Percentiles rank a stretch among this genome's conserved stretches.
These are phyloP conservation scores for Singerocomus inundabilis DNA, from an alignment of 1,284 basidiomycete species.

Conservation along the genomic window DNA sequence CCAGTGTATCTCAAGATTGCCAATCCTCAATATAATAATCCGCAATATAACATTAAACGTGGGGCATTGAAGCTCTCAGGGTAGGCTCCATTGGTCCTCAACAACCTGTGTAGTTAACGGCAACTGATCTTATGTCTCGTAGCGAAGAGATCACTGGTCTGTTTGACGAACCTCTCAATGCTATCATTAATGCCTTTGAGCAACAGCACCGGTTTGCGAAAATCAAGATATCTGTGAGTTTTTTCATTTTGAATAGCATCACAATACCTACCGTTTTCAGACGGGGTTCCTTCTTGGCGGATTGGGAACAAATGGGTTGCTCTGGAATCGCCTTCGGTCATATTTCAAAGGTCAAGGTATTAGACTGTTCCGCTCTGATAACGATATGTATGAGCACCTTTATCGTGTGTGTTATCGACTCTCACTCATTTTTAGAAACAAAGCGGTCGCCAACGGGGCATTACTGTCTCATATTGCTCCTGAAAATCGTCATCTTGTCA, in stretches of 20 bases:
- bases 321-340: constrained; percentile 1
- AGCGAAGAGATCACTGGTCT: background rate
- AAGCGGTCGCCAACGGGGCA: background rate
- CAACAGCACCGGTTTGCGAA: background rate
- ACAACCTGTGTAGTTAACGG: too few species aligned
- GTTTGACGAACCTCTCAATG: background rate
- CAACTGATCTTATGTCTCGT: background rate
- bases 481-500: background rate
- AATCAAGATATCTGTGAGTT: background rate
- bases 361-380: background rate
- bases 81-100: background rate
- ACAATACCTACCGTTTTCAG: background rate
- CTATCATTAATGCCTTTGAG: constrained; percentile 3
- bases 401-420: background rate
- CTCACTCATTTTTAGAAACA: background rate
- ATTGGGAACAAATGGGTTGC: background rate
- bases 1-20: constrained; percentile 1
- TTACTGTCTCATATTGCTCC: background rate
- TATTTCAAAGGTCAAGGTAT: background rate
- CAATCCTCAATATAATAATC: background rate
- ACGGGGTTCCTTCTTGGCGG: constrained; percentile 2
- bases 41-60: background rate
- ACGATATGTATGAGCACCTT: background rate
- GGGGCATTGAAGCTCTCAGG: background rate
- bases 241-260: background rate